Conservation (phyloP, 2,329 filamentous ascomycete genomes). For the Verticillium longisporum region DNA sequence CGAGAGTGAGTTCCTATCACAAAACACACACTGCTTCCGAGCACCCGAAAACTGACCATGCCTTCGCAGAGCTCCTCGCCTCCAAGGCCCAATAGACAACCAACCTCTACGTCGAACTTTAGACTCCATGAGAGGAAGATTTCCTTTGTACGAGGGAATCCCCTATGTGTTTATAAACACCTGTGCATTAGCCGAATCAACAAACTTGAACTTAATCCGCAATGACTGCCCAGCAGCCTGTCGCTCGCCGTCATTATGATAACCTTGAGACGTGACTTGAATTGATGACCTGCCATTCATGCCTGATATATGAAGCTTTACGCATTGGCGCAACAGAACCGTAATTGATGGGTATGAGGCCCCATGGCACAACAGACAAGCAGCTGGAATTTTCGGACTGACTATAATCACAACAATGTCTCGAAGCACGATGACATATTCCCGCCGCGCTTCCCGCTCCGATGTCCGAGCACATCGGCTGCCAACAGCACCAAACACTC, state of each 20-base stretch:
- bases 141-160: constrained; percentile 40
- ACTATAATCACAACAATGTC: not conserved
- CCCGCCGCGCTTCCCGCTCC: not conserved
- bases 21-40: constrained; percentile 2
- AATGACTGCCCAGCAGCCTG: not conserved
- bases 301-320: no score
- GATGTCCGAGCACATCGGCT: not conserved
- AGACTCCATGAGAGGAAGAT: constrained; percentile 22
- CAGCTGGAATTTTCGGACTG: no score
- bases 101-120: constrained; percentile 6
- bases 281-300: no score
- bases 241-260: no score
- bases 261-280: not conserved
- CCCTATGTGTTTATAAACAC: constrained; percentile 48
- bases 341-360: no score
- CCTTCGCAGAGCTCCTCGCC: constrained; percentile 49
- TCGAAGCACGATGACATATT: not conserved
- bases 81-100: constrained; percentile 56
- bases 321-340: no score
- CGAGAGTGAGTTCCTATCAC: constrained; percentile 60
- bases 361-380: no score
- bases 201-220: constrained; percentile 6
- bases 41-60: not conserved
- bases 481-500: not conserved
- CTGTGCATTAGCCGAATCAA: constrained; percentile 56